Evolutionary conservation across 805 yeast species (phyloP), one percentile per base, ranked within the genome.

Genomic region (Scheffersomyces lignosus): DNA sequence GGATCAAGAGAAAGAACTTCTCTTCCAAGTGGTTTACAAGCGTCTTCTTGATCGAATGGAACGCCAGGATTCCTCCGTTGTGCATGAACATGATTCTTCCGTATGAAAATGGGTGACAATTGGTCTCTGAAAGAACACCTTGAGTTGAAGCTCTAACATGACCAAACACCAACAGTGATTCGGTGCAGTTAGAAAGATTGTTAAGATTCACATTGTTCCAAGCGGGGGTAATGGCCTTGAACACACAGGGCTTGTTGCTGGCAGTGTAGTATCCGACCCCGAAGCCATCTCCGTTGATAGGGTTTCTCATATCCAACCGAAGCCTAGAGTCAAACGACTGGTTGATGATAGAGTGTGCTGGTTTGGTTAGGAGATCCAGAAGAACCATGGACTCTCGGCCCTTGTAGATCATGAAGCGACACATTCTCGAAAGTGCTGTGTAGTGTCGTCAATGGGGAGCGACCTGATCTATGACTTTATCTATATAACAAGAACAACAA

Each of bases 201-300:
- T 87, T 91, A 38, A 93, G 66, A 54, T 93, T 93, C 53, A 86
- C 79, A 60, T 93, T 93, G 64, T 93, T 93, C 99, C 99, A 93
- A 1, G 96, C 95, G 0, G 99, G 99, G 0, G 99, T 93, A 32
- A 90, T 93, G 9, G 98, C 98, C 49, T 88, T 82, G 67, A 87
- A 93, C 2, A 89, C 75, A 61, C 98, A 93, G 17, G 99, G 98
- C 2, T 88, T 86, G 29, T 79, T 77, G 28, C 49, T 51, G 9
- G 58, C 44, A 6, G 66, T 52, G 36, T 93, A 93, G 64, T 93
- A 93, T 1, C 98, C 98, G 15, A 93, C 91, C 2, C 99, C 99
- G 60, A 93, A 93, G 0, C 99, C 99, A 61, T 93, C 99, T 28
- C 99, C 99, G 58, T 93, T 93, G 49, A 93, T 87, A 2, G 99